These are phyloP conservation scores for Pterocarpus santalinus DNA, from an alignment of 306 rosid species.

Conservation along the genomic window DNA sequence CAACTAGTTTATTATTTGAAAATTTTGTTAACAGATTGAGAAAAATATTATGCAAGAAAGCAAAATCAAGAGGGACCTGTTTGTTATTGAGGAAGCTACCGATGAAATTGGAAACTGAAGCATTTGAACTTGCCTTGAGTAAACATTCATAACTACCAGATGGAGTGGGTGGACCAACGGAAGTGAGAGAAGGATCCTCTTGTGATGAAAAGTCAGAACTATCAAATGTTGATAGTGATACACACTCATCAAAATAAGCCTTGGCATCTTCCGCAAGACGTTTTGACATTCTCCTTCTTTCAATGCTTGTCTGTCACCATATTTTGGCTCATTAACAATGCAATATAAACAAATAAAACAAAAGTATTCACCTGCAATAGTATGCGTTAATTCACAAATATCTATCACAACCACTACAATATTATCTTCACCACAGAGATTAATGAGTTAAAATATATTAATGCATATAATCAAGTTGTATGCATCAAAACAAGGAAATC, in stretches of 20 bases:
- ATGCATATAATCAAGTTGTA: constrained; percentile 4
- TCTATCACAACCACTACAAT: constrained; percentile 10
- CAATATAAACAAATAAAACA: constrained; percentile 24
- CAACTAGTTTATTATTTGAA: background rate
- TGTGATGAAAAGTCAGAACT: constrained; percentile 94
- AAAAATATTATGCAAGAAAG: constrained; percentile 18
- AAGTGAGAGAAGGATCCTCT: constrained; percentile 76
- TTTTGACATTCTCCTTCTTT: constrained; percentile 90
- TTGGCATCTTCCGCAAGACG: constrained; percentile 91
- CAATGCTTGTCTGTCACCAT: constrained; percentile 80
- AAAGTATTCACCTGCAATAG: constrained; percentile 21
- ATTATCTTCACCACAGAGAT: constrained; percentile 14
- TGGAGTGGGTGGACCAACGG: constrained; percentile 58
- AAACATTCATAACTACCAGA: constrained; percentile 43
- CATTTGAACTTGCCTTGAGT: constrained; percentile 66
- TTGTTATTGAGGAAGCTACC: constrained; percentile 41
- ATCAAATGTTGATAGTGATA: constrained; percentile 91
- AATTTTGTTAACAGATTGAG: constrained; percentile 10
- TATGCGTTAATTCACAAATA: constrained; percentile 22
- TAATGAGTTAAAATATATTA: background rate
- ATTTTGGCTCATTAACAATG: constrained; percentile 29
- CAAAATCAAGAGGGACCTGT: constrained; percentile 42
- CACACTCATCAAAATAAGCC: constrained; percentile 94
- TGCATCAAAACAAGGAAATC: constrained; percentile 1
- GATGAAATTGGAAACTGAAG: constrained; percentile 45